phyloP scores from a whole-genome alignment of 106 monocot genomes.

The Amphibolis antarctica region DNA sequence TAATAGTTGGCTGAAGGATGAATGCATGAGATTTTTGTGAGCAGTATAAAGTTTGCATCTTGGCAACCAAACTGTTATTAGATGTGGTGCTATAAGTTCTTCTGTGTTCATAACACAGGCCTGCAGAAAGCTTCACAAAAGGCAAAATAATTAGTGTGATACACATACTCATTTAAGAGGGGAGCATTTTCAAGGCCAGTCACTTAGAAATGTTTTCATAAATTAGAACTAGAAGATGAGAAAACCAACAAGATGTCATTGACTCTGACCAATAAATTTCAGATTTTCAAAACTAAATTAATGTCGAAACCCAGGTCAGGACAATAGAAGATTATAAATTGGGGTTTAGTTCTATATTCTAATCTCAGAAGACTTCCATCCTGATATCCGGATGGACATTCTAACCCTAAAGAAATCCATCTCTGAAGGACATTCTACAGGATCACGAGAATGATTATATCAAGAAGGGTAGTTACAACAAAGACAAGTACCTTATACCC shows the following conservation, averaged over 20 bases:
- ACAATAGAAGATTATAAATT: too few relatives aligned
- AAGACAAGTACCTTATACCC: too few relatives aligned
- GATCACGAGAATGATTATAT: too few relatives aligned
- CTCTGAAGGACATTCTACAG: too few relatives aligned
- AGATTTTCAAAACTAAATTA: neutral
- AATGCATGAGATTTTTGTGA: constrained; percentile 1
- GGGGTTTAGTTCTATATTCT: too few relatives aligned
- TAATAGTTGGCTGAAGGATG: neutral
- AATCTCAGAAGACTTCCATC: too few relatives aligned
- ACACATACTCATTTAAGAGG: too few relatives aligned
- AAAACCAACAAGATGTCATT: too few relatives aligned
- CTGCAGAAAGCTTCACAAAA: constrained; percentile 1
- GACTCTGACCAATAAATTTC: neutral
- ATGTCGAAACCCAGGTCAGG: too few relatives aligned
- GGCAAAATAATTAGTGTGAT: neutral
- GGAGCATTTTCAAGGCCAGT: neutral
- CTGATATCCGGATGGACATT: too few relatives aligned
- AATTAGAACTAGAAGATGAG: neutral
- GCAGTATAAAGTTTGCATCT: neutral
- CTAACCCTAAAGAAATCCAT: too few relatives aligned
- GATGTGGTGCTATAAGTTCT: neutral
- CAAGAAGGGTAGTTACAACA: too few relatives aligned
- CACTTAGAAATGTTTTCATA: neutral
- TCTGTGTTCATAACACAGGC: neutral
- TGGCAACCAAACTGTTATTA: neutral